These are phyloP conservation scores for Candida railenensis DNA, from an alignment of 805 yeast genomes.

Conservation along the genomic window DNA sequence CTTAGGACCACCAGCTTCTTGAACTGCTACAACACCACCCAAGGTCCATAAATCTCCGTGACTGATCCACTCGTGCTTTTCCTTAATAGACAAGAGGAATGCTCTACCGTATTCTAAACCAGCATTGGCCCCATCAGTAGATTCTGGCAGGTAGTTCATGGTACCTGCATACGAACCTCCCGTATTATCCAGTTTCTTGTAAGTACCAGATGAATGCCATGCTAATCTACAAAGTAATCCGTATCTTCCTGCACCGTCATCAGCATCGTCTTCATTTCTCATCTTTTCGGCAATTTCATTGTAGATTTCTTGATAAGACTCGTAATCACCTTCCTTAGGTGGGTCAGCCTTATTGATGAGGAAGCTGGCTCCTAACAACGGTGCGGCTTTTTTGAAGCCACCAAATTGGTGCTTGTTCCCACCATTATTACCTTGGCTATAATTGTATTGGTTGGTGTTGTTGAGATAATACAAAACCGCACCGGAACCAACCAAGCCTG, in stretches of 20 bases:
- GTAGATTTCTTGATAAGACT: conserved; percentile 66
- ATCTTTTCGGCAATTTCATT: conserved; percentile 69
- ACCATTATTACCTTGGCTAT: conserved; percentile 9
- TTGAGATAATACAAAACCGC: conserved; percentile 19
- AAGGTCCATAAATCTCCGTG: conserved; percentile 80
- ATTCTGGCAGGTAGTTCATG: conserved; percentile 33
- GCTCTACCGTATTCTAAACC: conserved; percentile 62
- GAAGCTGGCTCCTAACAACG: conserved; percentile 21
- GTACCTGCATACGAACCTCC: conserved; percentile 42
- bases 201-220: conserved; percentile 40
- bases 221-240: conserved; percentile 37
- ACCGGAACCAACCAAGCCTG: conserved; percentile 24
- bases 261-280: conserved; percentile 42
- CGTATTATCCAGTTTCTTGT: conserved; percentile 20
- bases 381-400: conserved; percentile 7
- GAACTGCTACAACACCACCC: conserved; percentile 77
- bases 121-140: conserved; percentile 47
- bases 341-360: conserved; percentile 29
- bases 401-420: conserved; percentile 2
- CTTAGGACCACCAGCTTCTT: conserved; percentile 76
- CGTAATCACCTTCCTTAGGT: conserved; percentile 35
- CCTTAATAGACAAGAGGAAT: conserved; percentile 54
- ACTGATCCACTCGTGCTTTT: conserved; percentile 65
- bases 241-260: conserved; percentile 37
- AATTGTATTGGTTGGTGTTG: conserved; percentile 11